Evolutionary conservation across 2,329 filamentous ascomycete genomes (phyloP).

Genomic region (Nannizziopsis barbatae): DNA sequence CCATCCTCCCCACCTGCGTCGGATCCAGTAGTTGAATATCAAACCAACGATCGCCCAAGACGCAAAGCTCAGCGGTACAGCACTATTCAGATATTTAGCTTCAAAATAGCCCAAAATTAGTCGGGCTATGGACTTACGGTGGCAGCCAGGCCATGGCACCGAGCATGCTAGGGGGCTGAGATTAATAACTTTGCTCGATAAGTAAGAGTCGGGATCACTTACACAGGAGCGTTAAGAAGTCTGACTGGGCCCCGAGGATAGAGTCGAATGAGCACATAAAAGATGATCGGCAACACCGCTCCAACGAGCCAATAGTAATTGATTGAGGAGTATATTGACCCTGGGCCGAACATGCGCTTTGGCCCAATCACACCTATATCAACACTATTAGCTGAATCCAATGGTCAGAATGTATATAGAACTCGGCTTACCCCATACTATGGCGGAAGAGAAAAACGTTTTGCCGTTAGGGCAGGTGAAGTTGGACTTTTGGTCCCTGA

Average conservation of each 20-base stretch:
- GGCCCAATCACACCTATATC: conserved; percentile 51
- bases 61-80: conserved; percentile 55
- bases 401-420: background rate
- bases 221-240: conserved; percentile 50
- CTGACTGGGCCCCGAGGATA: conserved; percentile 51
- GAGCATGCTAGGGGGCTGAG: conserved; percentile 16
- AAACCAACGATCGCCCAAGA: conserved; percentile 50
- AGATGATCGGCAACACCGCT: conserved; percentile 46
- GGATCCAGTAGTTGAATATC: conserved; percentile 31
- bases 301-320: conserved; percentile 60
- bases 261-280: conserved; percentile 46
- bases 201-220: conserved; percentile 2
- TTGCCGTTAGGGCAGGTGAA: conserved; percentile 45
- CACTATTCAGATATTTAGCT: conserved; percentile 23
- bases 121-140: conserved; percentile 47
- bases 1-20: conserved; percentile 26
- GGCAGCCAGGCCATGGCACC: conserved; percentile 22
- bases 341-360: conserved; percentile 51
- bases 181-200: background rate
- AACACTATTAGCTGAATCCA: conserved; percentile 21
- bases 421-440: conserved; percentile 50
- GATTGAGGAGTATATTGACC: conserved; percentile 49
- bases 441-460: conserved; percentile 54
- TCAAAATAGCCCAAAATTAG: conserved; percentile 25
- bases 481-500: conserved; percentile 39